Conservation (phyloP, 306 rosid species). For the Vigna unguiculata region DNA sequence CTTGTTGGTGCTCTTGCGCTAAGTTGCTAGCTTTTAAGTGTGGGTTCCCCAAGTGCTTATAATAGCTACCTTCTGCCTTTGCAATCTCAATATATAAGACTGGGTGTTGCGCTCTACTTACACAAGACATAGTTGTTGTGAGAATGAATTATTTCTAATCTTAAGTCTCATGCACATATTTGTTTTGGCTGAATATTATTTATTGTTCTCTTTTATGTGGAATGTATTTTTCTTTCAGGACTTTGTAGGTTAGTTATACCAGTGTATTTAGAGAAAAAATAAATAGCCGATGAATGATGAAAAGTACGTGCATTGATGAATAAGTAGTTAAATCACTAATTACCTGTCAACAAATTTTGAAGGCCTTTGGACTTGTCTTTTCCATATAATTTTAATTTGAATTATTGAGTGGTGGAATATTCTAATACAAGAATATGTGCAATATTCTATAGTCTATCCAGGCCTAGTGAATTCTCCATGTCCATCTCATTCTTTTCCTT, state of each 20-base stretch:
- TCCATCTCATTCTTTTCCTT: background rate
- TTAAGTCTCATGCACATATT: background rate
- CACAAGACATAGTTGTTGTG: background rate
- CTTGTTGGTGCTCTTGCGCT: background rate
- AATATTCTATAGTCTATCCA: background rate
- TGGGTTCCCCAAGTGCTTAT: background rate
- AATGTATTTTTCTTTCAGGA: constrained; percentile 1
- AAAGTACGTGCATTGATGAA: background rate
- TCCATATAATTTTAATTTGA: background rate
- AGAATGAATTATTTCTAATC: constrained; percentile 3
- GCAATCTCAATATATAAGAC: constrained; percentile 1
- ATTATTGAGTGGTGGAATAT: constrained; percentile 1
- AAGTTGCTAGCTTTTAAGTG: background rate
- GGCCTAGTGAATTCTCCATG: constrained; percentile 1
- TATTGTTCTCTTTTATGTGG: background rate
- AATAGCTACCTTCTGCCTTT: constrained; percentile 8
- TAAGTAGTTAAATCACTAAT: background rate
- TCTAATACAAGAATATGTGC: background rate
- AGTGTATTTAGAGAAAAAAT: background rate
- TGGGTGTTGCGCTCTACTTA: background rate
- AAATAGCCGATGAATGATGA: constrained; percentile 1
- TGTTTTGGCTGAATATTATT: constrained; percentile 9
- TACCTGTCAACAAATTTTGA: constrained; percentile 1
- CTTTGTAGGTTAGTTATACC: background rate
- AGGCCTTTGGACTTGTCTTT: background rate